Base-by-base conservation (phyloP, 2,329 filamentous ascomycete genomes). In the Pseudopithomyces maydicus region DNA sequence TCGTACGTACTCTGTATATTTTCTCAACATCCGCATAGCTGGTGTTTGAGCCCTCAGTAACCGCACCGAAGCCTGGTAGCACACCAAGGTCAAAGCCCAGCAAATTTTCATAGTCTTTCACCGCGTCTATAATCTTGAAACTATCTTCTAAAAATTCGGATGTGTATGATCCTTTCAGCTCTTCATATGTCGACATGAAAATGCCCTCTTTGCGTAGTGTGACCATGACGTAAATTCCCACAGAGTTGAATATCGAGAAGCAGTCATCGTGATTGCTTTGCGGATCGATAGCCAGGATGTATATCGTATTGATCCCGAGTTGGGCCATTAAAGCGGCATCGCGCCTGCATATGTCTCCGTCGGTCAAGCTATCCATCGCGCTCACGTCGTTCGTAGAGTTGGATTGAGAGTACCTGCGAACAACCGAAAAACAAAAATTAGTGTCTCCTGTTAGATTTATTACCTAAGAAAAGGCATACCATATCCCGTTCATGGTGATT, bases 381-480 rank as follows among this genome's bases (percentile, higher is more conserved):
- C 57, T 14, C 52, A 57, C 19, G 26, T 29, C 26, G 8, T 29
- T 29, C 26, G 26, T 29, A 29, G 26, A 29, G 26, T 62, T 62
- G 2, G 59, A 59, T 23, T 47, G 46, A 11, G 36, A 46, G 52
- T 62, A 62, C 54, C 56, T 74, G 77, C 71, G 10, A 33, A n/a
- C n/a, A 29, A 10, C 6, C 38, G 17, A 45, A 11, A 38, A 15
- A 4, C 14, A 17, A 38, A 38, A 11, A 14, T 17, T 5, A 38
- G 35, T 17, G 35, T 5, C 5, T 5, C 26, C 8, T 29, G 26
- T 29, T 29, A 29, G 4, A 4, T 5, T 29, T 29, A 5, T 29
- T 29, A 8, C 26, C 26, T 29, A 19, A 19, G 3, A 44, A 17
- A 10, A 12, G 1, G 5, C 43, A 15, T 57, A 55, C 54, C 52